Evolutionary conservation across 805 yeast species (phyloP).

Genomic region (Candida montana): DNA sequence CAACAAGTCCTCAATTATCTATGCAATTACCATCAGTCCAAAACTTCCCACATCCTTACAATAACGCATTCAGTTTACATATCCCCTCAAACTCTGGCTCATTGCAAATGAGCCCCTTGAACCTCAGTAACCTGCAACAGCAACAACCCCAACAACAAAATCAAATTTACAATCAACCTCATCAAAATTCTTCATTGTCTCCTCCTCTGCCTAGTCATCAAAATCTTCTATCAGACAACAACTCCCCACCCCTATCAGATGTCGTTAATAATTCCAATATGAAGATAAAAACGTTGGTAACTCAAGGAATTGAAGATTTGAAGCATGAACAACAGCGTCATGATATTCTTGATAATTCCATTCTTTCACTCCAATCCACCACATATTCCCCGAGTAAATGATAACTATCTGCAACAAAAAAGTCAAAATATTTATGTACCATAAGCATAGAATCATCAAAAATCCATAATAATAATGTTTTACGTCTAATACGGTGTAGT

Average conservation of each 20-base stretch:
- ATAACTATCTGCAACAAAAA: too few species aligned
- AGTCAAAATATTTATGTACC: too few species aligned
- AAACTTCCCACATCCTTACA: background rate
- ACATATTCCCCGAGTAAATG: too few species aligned
- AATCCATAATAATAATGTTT: background rate
- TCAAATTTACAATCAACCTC: background rate
- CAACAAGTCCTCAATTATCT: too few species aligned
- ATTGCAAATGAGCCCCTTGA: background rate
- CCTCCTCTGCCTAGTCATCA: background rate
- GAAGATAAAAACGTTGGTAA: background rate
- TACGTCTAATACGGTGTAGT: background rate
- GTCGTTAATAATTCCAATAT: background rate
- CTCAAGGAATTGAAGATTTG: background rate
- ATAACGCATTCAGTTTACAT: background rate
- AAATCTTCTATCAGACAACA: background rate
- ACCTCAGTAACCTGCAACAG: background rate
- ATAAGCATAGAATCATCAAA: background rate
- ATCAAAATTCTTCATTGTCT: background rate
- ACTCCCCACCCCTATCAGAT: background rate
- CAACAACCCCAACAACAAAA: background rate
- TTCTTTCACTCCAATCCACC: background rate
- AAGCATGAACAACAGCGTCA: background rate
- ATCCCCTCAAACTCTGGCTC: background rate
- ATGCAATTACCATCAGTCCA: background rate
- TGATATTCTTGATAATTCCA: constrained; percentile 1